Evolutionary conservation across 208 protist genomes (phyloP).

Genomic region (Crithidia brevicula): DNA sequence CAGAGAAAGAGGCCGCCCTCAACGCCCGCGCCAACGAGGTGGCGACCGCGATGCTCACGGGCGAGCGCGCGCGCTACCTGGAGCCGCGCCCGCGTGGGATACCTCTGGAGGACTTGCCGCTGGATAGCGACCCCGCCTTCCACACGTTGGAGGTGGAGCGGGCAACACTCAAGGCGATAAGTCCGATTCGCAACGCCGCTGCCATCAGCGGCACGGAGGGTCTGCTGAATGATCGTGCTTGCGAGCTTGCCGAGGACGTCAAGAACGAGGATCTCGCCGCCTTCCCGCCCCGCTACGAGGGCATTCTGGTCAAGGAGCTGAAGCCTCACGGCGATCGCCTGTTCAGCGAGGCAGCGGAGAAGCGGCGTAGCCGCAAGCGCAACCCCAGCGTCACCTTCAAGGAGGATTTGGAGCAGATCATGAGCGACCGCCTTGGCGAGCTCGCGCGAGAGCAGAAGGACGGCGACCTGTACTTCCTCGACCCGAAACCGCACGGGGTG

Average conservation of each 20-base stretch:
- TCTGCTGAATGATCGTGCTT: constrained; percentile 74
- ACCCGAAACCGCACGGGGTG: constrained; percentile 48
- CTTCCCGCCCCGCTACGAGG: constrained; percentile 58
- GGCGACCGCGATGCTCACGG: constrained; percentile 35
- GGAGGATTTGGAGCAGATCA: constrained; percentile 58
- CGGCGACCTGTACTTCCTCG: constrained; percentile 84
- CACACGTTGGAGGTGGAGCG: constrained; percentile 65
- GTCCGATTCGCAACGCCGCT: constrained; percentile 38
- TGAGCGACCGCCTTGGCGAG: constrained; percentile 65
- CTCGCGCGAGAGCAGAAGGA: constrained; percentile 62
- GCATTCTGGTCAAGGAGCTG: constrained; percentile 54
- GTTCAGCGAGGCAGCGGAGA: constrained; percentile 60
- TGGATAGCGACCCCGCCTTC: constrained; percentile 60
- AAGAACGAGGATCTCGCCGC: constrained; percentile 65
- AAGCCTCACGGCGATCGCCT: constrained; percentile 62
- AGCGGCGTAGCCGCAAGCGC: constrained; percentile 47
- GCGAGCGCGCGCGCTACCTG: constrained; percentile 50
- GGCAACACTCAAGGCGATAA: constrained; percentile 42
- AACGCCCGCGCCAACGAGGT: constrained; percentile 54
- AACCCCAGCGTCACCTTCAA: constrained; percentile 35
- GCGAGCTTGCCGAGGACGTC: constrained; percentile 54
- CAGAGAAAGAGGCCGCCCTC: constrained; percentile 36
- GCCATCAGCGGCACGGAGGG: constrained; percentile 48
- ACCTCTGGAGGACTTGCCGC: constrained; percentile 58
- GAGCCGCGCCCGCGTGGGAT: constrained; percentile 56